phyloP scores from a whole-genome alignment of 2,329 filamentous ascomycete genomes.

The Xylaria sp. region DNA sequence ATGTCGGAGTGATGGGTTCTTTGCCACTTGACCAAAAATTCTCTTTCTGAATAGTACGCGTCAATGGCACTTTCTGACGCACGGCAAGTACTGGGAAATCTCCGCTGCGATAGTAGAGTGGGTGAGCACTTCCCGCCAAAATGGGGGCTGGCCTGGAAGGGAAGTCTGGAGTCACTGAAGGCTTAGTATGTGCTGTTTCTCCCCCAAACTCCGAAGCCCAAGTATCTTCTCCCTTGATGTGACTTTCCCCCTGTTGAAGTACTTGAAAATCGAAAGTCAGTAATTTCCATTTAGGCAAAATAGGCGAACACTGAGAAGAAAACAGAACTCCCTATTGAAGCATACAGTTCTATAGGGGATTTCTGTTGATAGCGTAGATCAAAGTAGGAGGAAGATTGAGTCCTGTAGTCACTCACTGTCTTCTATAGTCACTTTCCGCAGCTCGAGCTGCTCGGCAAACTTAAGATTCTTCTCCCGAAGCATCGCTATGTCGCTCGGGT shows the following conservation, averaged over 20 bases:
- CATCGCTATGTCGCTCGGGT: constrained; percentile 47
- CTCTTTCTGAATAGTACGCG: neutral
- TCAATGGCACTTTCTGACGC: neutral
- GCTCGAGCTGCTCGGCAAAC: constrained; percentile 47
- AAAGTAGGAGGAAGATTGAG: too few relatives aligned
- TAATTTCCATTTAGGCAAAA: neutral
- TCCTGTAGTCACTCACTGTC: constrained; percentile 23
- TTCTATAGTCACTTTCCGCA: constrained; percentile 10
- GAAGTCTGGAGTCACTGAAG: neutral
- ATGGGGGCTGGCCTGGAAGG: constrained; percentile 1
- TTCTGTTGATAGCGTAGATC: neutral
- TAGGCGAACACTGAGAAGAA: neutral
- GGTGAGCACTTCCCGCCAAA: constrained; percentile 17
- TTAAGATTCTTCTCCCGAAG: constrained; percentile 52
- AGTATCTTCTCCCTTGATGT: constrained; percentile 31
- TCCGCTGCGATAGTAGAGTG: constrained; percentile 25
- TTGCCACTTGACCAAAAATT: constrained; percentile 17
- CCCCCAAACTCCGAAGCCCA: constrained; percentile 17
- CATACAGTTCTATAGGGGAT: neutral
- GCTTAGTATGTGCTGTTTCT: neutral
- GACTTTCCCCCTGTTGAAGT: constrained; percentile 1
- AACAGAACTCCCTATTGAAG: neutral
- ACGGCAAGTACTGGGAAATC: constrained; percentile 27
- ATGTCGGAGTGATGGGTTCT: neutral
- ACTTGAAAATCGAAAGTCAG: constrained; percentile 14